These are phyloP conservation scores for Oldenlandia corymbosa DNA, from an alignment of 257 asterid genomes.

Conservation along the genomic window DNA sequence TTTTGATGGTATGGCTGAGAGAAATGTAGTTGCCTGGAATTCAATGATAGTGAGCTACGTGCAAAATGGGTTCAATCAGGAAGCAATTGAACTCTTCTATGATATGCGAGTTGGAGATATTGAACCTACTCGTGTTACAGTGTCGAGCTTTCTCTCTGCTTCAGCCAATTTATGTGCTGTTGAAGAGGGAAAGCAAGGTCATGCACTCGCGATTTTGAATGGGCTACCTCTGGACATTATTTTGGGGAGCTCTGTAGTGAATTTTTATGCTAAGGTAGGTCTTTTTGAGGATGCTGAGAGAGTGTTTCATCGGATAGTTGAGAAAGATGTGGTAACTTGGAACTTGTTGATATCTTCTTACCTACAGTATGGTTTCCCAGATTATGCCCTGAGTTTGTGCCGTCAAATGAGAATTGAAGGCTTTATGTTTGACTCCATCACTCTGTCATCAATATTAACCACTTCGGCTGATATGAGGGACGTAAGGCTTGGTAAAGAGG, in stretches of 20 bases:
- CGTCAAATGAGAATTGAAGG: constrained; percentile 23
- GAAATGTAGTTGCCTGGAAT: constrained; percentile 30
- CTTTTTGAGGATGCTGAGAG: constrained; percentile 24
- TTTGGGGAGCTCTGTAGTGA: constrained; percentile 26
- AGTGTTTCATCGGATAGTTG: constrained; percentile 19
- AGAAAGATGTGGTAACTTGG: constrained; percentile 33
- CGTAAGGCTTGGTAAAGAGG: constrained; percentile 26
- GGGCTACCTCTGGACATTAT: constrained; percentile 22
- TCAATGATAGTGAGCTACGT: constrained; percentile 26
- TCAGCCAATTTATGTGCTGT: constrained; percentile 25
- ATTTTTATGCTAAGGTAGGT: constrained; percentile 32
- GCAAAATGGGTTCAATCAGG: constrained; percentile 22
- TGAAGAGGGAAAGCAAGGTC: constrained; percentile 30
- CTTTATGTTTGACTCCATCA: constrained; percentile 19
- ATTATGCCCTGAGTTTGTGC: constrained; percentile 20
- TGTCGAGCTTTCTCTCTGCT: constrained; percentile 27
- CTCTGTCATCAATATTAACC: constrained; percentile 22
- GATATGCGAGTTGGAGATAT: constrained; percentile 21
- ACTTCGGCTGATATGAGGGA: constrained; percentile 23
- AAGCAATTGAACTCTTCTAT: constrained; percentile 18
- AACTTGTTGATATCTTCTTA: constrained; percentile 26
- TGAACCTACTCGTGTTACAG: constrained; percentile 26
- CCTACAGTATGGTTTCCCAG: constrained; percentile 14
- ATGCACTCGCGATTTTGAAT: constrained; percentile 17
- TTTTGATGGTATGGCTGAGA: constrained; percentile 27